phyloP scores from a whole-genome alignment of 805 yeast genomes.

The Candida corydali region DNA sequence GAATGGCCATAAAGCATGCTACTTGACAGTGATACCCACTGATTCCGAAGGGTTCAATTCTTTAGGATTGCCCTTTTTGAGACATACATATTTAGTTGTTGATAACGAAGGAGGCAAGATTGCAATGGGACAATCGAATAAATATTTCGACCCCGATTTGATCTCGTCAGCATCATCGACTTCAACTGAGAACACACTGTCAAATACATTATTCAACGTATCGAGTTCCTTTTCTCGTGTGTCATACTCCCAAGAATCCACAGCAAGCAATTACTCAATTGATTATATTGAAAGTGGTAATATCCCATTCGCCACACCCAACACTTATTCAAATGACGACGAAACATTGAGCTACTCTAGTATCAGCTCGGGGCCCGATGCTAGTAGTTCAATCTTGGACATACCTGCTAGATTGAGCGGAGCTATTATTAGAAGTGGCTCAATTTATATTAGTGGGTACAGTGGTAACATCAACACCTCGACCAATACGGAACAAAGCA shows the following conservation, averaged over 20 bases:
- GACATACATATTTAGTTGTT: constrained; percentile 53
- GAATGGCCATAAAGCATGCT: constrained; percentile 56
- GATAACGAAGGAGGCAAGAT: constrained; percentile 54
- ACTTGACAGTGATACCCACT: constrained; percentile 47
- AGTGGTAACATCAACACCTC: neutral
- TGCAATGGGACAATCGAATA: constrained; percentile 53
- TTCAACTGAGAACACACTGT: no score
- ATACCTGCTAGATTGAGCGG: constrained; percentile 26
- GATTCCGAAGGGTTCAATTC: constrained; percentile 44
- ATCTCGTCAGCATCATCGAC: neutral
- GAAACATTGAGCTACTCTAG: constrained; percentile 11
- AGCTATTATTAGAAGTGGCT: constrained; percentile 22
- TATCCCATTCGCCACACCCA: constrained; percentile 49
- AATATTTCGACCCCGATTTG: constrained; percentile 8
- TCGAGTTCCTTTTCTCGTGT: neutral
- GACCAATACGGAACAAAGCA: neutral
- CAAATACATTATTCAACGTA: neutral
- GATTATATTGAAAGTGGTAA: constrained; percentile 33
- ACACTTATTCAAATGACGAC: constrained; percentile 1
- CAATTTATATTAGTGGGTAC: constrained; percentile 22
- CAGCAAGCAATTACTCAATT: constrained; percentile 10
- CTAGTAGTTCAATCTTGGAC: constrained; percentile 6
- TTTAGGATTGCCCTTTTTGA: constrained; percentile 57
- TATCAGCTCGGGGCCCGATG: constrained; percentile 1
- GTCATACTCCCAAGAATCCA: neutral